These are phyloP conservation scores for Erodium trifolium DNA, from an alignment of 441 rosid genomes.

Conservation along the genomic window DNA sequence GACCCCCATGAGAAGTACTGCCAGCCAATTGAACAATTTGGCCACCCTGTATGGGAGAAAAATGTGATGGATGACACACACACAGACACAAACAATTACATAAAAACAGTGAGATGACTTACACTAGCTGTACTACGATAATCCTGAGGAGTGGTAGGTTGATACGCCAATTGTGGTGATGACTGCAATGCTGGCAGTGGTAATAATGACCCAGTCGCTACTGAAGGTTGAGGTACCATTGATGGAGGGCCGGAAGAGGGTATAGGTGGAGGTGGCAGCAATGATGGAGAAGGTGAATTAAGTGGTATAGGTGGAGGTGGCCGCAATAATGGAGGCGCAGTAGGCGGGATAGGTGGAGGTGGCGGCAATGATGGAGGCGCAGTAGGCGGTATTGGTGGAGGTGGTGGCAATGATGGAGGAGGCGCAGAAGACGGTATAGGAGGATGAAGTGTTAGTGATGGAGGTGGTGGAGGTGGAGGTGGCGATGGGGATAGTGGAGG, in stretches of 20 bases:
- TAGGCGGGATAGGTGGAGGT: too few species aligned
- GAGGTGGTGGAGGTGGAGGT: constrained; percentile 13
- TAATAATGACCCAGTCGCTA: constrained; percentile 36
- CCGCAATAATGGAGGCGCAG: neutral
- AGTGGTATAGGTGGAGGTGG: neutral
- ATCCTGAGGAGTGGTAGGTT: constrained; percentile 50
- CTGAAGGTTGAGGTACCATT: constrained; percentile 24
- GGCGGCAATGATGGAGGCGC: too few species aligned
- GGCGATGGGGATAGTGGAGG: constrained; percentile 23
- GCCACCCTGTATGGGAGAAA: constrained; percentile 45
- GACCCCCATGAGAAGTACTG: constrained; percentile 44
- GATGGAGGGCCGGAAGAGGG: constrained; percentile 14
- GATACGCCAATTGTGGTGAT: constrained; percentile 58
- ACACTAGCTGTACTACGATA: constrained; percentile 45
- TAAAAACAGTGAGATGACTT: constrained; percentile 24
- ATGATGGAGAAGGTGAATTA: constrained; percentile 1
- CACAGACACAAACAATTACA: constrained; percentile 15
- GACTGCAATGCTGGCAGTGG: constrained; percentile 46
- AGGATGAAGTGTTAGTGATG: too few species aligned
- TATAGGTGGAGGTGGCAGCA: constrained; percentile 25
- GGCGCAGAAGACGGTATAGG: neutral
- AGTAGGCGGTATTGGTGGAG: constrained; percentile 10
- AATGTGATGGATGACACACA: constrained; percentile 8
- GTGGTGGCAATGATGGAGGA: constrained; percentile 16
- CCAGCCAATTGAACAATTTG: constrained; percentile 55